Percentiles rank a stretch among this genome's conserved stretches.
Evolutionary conservation across 225 moss, liverwort and hornwort genomes (phyloP).

Genomic region (Antitrichia curtipendula): DNA sequence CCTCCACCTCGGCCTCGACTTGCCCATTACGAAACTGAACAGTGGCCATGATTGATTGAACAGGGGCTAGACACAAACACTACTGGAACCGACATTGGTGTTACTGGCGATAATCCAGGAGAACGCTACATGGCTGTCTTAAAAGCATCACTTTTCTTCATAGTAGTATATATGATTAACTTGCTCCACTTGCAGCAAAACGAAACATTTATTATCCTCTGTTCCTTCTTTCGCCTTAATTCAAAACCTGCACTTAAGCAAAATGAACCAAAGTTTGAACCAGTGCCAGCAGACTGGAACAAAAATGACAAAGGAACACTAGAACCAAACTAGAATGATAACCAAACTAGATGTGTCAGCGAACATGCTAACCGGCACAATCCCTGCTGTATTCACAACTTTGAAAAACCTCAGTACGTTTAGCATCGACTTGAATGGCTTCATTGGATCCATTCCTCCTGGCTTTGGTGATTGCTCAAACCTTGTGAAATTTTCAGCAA

Average conservation of each 20-base stretch:
- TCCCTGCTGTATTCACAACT: not conserved
- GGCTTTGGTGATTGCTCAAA: constrained; percentile 12
- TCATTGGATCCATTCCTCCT: constrained; percentile 11
- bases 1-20: constrained; percentile 8
- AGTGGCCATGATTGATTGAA: constrained; percentile 8
- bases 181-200: not conserved
- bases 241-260: not conserved
- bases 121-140: not conserved
- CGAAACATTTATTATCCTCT: not conserved
- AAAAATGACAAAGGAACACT: not conserved
- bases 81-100: not conserved
- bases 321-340: no score
- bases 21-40: not conserved
- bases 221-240: not conserved
- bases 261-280: not conserved
- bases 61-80: not conserved
- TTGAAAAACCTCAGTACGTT: constrained; percentile 6
- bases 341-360: not conserved
- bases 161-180: not conserved
- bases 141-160: not conserved
- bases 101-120: not conserved
- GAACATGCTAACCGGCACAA: not conserved
- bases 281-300: not conserved
- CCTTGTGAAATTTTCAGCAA: constrained; percentile 3
- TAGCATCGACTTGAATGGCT: not conserved